Conservation (phyloP, 2,329 filamentous ascomycete species). For the Colletotrichum ledebouriae region DNA sequence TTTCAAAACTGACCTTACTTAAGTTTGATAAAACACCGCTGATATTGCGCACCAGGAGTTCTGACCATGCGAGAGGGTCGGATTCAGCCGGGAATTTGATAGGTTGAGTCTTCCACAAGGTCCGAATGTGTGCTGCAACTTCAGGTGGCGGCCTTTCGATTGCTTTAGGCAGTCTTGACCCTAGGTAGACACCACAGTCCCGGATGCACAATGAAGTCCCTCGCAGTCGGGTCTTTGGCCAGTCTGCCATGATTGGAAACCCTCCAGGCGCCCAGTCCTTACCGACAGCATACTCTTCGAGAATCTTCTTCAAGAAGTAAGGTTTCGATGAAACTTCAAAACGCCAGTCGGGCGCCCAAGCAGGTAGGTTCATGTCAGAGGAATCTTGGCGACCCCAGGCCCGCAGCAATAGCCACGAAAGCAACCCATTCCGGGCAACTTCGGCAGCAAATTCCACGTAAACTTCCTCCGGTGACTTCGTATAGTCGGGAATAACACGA, state of each 20-base stretch:
- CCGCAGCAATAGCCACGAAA: neutral
- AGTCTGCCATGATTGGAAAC: neutral
- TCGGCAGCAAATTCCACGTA: neutral
- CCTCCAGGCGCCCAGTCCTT: neutral
- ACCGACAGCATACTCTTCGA: neutral
- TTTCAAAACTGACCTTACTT: too few relatives aligned
- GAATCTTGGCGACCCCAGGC: neutral
- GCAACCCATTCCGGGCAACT: neutral
- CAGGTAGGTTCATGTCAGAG: neutral
- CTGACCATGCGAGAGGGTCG: neutral
- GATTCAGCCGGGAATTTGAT: neutral
- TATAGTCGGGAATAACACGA: neutral
- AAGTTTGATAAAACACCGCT: neutral
- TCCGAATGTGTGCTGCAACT: neutral
- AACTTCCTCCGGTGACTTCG: neutral
- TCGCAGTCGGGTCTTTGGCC: neutral
- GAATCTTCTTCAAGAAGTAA: neutral
- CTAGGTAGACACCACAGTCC: neutral
- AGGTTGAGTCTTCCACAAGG: neutral
- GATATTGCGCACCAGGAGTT: neutral
- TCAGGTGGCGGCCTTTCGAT: neutral
- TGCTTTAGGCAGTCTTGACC: neutral
- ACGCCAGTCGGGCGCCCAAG: neutral
- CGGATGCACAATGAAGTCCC: neutral
- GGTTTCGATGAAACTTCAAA: neutral